Evolutionary conservation across 176 grass and related monocot genomes (phyloP).

Genomic region (Typha latifolia): DNA sequence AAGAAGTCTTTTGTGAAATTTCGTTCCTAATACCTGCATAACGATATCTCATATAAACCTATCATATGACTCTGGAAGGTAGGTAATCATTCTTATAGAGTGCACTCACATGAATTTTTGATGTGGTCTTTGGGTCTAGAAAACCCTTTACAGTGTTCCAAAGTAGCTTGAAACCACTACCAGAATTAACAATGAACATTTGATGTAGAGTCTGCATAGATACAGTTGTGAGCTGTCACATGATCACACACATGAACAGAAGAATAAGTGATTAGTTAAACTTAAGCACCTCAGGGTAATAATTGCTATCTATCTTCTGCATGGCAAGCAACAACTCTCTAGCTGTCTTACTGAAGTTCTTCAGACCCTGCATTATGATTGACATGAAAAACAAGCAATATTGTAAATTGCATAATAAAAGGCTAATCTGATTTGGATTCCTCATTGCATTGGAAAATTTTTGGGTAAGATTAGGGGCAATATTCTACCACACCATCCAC

Average conservation of each 20-base stretch:
- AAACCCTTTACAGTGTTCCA: conserved; percentile 97
- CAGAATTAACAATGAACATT: conserved; percentile 95
- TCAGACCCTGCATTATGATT: conserved; percentile 48
- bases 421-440: background rate
- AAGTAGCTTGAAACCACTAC: conserved; percentile 82
- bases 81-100: background rate
- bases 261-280: background rate
- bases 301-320: conserved; percentile 90
- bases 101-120: conserved; percentile 86
- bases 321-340: conserved; percentile 74
- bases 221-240: conserved; percentile 10
- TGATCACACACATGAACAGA: background rate
- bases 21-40: conserved; percentile 81
- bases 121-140: conserved; percentile 84
- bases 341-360: conserved; percentile 86
- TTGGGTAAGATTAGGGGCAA: conserved; percentile 5
- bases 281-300: conserved; percentile 77
- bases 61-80: background rate
- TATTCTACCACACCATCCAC: conserved; percentile 76
- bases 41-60: background rate
- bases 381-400: conserved; percentile 7
- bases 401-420: background rate
- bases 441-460: background rate
- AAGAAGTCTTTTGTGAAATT: conserved; percentile 75
- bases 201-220: conserved; percentile 72